phyloP scores from a whole-genome alignment of 371 early-diverging fungal genomes.

The Mortierella sp. region DNA sequence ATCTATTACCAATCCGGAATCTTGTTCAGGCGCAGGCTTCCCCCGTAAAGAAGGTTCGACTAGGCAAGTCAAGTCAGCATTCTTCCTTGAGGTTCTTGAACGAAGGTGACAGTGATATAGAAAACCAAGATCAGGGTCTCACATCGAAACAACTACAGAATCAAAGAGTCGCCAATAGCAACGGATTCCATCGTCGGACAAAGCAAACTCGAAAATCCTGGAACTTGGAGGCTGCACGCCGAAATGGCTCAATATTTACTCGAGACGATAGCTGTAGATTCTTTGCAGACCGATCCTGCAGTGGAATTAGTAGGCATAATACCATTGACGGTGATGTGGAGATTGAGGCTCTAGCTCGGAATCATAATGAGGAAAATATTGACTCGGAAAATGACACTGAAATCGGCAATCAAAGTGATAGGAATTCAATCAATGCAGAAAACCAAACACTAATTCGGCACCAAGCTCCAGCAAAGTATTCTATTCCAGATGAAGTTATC shows the following conservation, averaged over 20 bases:
- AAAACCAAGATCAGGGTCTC: background rate
- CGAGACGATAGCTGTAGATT: background rate
- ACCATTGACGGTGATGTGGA: background rate
- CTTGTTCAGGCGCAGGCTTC: conserved; percentile 20
- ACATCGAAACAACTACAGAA: background rate
- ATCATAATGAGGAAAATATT: background rate
- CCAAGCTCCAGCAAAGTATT: conserved; percentile 3
- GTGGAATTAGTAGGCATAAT: background rate
- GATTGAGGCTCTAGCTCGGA: background rate
- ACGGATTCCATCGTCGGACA: background rate
- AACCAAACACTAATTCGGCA: conserved; percentile 13
- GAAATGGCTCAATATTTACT: background rate
- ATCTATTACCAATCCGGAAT: conserved; percentile 30
- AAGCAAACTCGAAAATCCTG: background rate
- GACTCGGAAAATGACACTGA: background rate
- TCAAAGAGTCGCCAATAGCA: conserved; percentile 1
- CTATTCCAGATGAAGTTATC: background rate
- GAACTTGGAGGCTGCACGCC: background rate
- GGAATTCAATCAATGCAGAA: background rate
- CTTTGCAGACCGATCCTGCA: background rate
- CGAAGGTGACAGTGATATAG: conserved; percentile 15
- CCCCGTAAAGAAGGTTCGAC: conserved; percentile 32
- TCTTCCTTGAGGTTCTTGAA: conserved; percentile 22
- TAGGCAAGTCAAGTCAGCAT: conserved; percentile 9
- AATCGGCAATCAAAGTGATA: background rate